Base-by-base conservation (phyloP, 2,329 filamentous ascomycete genomes). In the Clonostachys sp. region DNA sequence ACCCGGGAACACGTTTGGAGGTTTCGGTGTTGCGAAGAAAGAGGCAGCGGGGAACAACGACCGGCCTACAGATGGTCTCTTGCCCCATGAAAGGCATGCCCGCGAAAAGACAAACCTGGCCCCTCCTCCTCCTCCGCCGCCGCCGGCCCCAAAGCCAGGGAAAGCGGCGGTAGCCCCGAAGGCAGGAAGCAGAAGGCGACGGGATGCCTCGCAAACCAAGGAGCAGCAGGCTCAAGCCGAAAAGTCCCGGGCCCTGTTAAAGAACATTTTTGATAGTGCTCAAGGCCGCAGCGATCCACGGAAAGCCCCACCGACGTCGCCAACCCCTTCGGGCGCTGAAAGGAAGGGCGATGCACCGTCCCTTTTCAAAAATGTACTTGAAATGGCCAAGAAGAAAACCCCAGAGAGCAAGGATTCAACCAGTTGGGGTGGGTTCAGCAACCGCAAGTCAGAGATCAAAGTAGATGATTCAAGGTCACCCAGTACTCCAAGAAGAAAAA, bases 81-180 rank as follows among this genome's bases (percentile, higher is more conserved):
- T 71, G 6, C 68, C 68, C 4, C 68, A 71, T 42, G 68, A 71
- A 47, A 44, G 54, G n/a, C 61, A 61, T 36, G 68, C 68, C 35
- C 63, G 65, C 10, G 46, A 58, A 45, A 60, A 55, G 44, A 57
- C 60, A 45, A 51, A 57, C 18, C 39, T 54, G 9, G 45, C 51
- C 24, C 45, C 52, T 17, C 50, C 54, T 42, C 34, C 14, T 5
- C 45, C 10, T 35, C 42, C 10, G 12, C 36, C 34, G 34, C 40
- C 34, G 44, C 10, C 44, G 8, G 44, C 18, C 6, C 42, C 49
- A 24, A 47, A 49, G 40, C 50, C 46, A 12, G 42, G 38, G 47
- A 12, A 48, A 48, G 17, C 42, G 33, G 12, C 30, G 24, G 24
- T 3, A 5, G 17, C 30, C 2, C 48, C 45, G 18, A n/a, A 24